Evolutionary conservation across 2,329 filamentous ascomycete species (phyloP).

Genomic region (Emmonsia crescens): DNA sequence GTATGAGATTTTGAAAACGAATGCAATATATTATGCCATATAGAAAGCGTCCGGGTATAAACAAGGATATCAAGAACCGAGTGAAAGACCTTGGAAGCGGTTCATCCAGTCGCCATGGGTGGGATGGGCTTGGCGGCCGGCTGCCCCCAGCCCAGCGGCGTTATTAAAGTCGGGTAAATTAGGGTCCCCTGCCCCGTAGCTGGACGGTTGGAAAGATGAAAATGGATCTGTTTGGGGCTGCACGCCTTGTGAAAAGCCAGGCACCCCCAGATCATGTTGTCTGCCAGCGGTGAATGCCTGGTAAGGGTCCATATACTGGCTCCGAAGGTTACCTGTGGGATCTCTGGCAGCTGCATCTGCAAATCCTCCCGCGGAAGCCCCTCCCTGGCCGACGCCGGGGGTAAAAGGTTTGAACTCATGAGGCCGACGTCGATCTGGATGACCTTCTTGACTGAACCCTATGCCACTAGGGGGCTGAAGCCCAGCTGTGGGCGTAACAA

Average conservation of each 20-base stretch:
- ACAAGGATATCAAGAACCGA: conserved; percentile 42
- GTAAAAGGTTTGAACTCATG: conserved; percentile 24
- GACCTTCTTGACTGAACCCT: conserved; percentile 37
- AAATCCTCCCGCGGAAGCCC: conserved; percentile 11
- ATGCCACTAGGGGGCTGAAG: conserved; percentile 59
- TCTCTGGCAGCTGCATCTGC: conserved; percentile 17
- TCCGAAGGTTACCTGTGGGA: conserved; percentile 21
- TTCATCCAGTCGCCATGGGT: conserved; percentile 48
- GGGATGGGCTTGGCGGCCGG: conserved; percentile 24
- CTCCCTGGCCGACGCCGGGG: conserved; percentile 9
- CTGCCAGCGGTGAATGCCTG: conserved; percentile 24
- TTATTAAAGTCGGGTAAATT: conserved; percentile 22
- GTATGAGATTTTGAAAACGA: not conserved
- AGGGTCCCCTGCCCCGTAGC: conserved; percentile 31
- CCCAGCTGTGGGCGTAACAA: conserved; percentile 66
- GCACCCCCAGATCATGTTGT: conserved; percentile 22
- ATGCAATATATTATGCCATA: conserved; percentile 1
- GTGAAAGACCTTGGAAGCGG: conserved; percentile 59
- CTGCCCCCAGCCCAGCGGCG: conserved; percentile 21
- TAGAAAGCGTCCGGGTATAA: not conserved
- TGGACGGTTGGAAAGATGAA: conserved; percentile 20
- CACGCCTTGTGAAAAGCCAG: conserved; percentile 18
- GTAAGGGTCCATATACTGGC: conserved; percentile 28
- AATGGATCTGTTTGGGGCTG: conserved; percentile 27
- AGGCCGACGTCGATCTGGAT: conserved; percentile 32